phyloP scores from a whole-genome alignment of 495 filamentous ascomycete species.

The Tetracladium setigerum region DNA sequence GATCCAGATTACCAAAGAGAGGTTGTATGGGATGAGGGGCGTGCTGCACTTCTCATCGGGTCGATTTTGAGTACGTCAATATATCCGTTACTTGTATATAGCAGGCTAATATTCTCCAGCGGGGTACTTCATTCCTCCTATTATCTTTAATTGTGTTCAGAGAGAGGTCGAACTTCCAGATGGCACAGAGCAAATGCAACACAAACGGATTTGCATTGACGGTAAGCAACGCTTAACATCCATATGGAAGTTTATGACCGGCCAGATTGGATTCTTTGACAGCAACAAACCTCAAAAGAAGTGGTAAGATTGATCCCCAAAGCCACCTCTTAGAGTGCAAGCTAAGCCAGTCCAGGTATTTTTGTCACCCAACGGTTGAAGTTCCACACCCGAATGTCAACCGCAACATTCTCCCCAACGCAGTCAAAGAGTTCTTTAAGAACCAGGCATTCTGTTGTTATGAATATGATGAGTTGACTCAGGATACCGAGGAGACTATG shows the following conservation, averaged over 20 bases:
- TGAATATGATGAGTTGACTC: slow-evolving; percentile 30
- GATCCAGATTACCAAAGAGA: slow-evolving; percentile 43
- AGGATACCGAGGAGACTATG: slow-evolving; percentile 39
- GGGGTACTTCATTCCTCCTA: slow-evolving; percentile 40
- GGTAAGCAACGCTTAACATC: slow-evolving; percentile 45
- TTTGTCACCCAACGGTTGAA: slow-evolving; percentile 17
- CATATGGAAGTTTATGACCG: slow-evolving; percentile 34
- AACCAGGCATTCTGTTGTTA: slow-evolving; percentile 31
- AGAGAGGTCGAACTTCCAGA: slow-evolving; percentile 8
- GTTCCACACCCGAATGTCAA: slow-evolving; percentile 11
- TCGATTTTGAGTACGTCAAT: slow-evolving; percentile 32
- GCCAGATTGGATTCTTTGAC: slow-evolving; percentile 35
- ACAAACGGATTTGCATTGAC: slow-evolving; percentile 33
- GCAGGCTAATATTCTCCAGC: slow-evolving; percentile 16
- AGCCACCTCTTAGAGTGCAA: neutral
- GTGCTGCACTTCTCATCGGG: slow-evolving; percentile 30
- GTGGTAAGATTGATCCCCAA: slow-evolving; percentile 12
- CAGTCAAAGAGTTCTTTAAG: slow-evolving; percentile 26
- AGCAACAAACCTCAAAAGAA: slow-evolving; percentile 19
- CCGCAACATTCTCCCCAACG: slow-evolving; percentile 24
- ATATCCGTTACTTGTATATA: neutral
- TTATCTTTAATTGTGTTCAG: slow-evolving; percentile 38
- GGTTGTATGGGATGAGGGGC: slow-evolving; percentile 34
- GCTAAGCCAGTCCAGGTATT: slow-evolving; percentile 11
- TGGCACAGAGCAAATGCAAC: slow-evolving; percentile 10